phyloP scores from a whole-genome alignment of 805 yeast species.

The Sungouiella thailandica region DNA sequence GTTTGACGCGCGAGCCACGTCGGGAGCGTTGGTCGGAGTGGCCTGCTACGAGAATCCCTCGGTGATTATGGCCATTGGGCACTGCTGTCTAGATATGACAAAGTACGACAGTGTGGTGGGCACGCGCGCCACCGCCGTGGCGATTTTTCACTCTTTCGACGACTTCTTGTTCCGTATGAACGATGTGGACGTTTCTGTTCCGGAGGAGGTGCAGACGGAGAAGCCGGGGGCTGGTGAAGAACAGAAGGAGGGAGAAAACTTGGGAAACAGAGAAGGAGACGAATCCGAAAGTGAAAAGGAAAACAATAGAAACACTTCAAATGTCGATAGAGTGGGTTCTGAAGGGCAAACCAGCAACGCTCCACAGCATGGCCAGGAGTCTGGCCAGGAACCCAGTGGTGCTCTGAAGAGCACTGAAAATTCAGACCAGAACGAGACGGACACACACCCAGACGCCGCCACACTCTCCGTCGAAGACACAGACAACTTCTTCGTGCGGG shows the following conservation, averaged over 20 bases:
- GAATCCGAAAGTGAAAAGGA: not conserved
- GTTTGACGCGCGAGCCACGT: conserved; percentile 43
- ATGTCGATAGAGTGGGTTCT: too few relatives aligned
- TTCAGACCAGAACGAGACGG: too few relatives aligned
- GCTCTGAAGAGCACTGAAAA: too few relatives aligned
- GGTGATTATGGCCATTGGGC: conserved; percentile 70
- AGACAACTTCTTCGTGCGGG: conserved; percentile 68
- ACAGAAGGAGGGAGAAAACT: conserved; percentile 3
- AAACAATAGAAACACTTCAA: not conserved
- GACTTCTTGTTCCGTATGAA: conserved; percentile 59
- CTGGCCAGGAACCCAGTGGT: too few relatives aligned
- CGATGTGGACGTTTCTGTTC: conserved; percentile 38
- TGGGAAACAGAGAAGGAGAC: not conserved
- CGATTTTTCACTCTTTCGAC: conserved; percentile 57
- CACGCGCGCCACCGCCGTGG: conserved; percentile 73
- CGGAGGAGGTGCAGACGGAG: conserved; percentile 22
- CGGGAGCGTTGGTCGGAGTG: conserved; percentile 67
- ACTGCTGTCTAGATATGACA: conserved; percentile 45
- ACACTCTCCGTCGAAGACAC: conserved; percentile 56
- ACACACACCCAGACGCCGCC: conserved; percentile 8
- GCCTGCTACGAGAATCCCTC: conserved; percentile 56
- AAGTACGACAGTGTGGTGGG: conserved; percentile 48
- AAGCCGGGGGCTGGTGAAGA: conserved; percentile 37
- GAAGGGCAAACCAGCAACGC: conserved; percentile 6
- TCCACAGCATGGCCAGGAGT: not conserved